phyloP scores from a whole-genome alignment of 345 rosid species.

The Erodium maritimum region DNA sequence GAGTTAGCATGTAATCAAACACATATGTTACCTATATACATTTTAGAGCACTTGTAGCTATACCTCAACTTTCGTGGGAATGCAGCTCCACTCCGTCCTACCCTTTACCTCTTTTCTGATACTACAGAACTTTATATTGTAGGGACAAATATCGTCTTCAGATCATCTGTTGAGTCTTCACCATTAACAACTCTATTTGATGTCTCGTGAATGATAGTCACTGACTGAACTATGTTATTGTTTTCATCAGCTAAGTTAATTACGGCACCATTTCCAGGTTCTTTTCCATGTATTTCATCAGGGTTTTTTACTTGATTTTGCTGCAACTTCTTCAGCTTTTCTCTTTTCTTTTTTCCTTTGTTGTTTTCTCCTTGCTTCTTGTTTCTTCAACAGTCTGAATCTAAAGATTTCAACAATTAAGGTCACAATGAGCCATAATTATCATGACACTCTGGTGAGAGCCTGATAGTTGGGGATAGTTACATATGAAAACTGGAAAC shows the following conservation, averaged over 20 bases:
- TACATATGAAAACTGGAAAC: too few relatives aligned
- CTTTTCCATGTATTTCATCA: neutral
- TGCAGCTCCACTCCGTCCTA: too few relatives aligned
- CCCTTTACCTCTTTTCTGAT: too few relatives aligned
- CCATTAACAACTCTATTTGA: neutral
- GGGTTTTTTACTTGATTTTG: neutral
- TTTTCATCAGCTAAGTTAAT: neutral
- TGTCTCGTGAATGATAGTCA: neutral
- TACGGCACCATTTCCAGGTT: neutral
- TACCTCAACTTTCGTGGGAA: too few relatives aligned
- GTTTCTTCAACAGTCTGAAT: neutral
- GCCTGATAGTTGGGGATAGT: too few relatives aligned
- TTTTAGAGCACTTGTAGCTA: too few relatives aligned
- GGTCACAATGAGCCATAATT: neutral
- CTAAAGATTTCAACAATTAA: neutral
- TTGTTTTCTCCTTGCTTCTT: neutral
- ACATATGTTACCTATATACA: too few relatives aligned
- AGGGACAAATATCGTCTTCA: too few relatives aligned
- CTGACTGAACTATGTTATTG: neutral
- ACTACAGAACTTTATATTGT: too few relatives aligned
- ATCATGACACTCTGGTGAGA: too few relatives aligned
- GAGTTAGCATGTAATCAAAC: too few relatives aligned
- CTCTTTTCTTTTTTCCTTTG: neutral
- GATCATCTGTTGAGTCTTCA: too few relatives aligned
- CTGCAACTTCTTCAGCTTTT: neutral